Percentiles rank a stretch among this genome's conserved stretches.
phyloP scores from a whole-genome alignment of 495 filamentous ascomycete species.

The Hyaloscypha hepaticicola region DNA sequence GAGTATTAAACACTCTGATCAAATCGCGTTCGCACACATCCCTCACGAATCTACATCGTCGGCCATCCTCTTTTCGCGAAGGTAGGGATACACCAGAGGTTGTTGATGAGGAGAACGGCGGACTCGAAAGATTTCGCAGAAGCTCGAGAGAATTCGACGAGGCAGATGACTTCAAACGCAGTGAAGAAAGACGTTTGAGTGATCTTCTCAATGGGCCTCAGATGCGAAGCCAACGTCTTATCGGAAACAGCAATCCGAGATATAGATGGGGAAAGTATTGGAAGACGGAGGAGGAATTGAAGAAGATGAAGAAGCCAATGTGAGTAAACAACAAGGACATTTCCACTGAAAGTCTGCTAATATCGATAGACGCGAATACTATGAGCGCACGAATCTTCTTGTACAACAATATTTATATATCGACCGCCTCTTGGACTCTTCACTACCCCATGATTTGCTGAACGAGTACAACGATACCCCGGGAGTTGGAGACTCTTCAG shows the following conservation, averaged over 20 bases:
- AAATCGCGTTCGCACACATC: constrained; percentile 35
- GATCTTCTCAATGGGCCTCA: constrained; percentile 61
- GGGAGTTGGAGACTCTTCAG: constrained; percentile 36
- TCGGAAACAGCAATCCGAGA: constrained; percentile 72
- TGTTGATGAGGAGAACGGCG: constrained; percentile 15
- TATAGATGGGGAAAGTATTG: constrained; percentile 76
- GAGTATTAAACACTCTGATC: constrained; percentile 40
- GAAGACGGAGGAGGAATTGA: constrained; percentile 66
- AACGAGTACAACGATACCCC: constrained; percentile 73
- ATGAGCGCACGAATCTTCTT: constrained; percentile 78
- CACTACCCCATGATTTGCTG: constrained; percentile 78
- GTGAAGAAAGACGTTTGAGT: constrained; percentile 50
- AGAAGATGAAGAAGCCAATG: constrained; percentile 62
- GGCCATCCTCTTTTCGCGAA: constrained; percentile 18
- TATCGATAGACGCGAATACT: constrained; percentile 63
- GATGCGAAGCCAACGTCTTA: constrained; percentile 75
- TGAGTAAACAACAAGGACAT: constrained; percentile 32
- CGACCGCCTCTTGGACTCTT: constrained; percentile 86
- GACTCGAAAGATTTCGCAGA: constrained; percentile 8
- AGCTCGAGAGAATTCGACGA: constrained; percentile 21
- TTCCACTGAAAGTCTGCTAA: constrained; percentile 5
- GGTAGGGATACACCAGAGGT: constrained; percentile 6
- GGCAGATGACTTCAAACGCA: constrained; percentile 25
- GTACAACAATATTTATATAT: constrained; percentile 90
- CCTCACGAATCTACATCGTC: constrained; percentile 9